A percentile compares a stretch with the other conserved stretches of the same genome.
These are phyloP conservation scores for Allomyces macrogynus DNA, from an alignment of 192 early-diverging fungal genomes.

Conservation along the genomic window DNA sequence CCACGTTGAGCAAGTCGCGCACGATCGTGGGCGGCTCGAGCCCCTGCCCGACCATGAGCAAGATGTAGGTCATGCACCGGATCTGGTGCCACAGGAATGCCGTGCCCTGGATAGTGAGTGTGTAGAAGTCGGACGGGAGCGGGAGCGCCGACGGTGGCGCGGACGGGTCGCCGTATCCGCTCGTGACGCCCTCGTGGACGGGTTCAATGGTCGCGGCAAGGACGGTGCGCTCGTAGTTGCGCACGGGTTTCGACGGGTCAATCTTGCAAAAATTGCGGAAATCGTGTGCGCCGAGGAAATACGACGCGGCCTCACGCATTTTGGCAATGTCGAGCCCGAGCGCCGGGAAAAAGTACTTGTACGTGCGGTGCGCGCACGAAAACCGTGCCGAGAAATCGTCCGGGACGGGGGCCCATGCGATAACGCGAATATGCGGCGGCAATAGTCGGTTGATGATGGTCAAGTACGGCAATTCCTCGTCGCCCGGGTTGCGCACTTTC, in stretches of 20 bases:
- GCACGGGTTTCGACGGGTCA: constrained; percentile 64
- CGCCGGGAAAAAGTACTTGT: constrained; percentile 76
- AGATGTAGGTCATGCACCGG: constrained; percentile 80
- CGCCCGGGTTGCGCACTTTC: constrained; percentile 11
- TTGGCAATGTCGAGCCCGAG: constrained; percentile 42
- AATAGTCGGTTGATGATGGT: constrained; percentile 63
- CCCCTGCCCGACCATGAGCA: constrained; percentile 67
- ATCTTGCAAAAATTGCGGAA: constrained; percentile 93
- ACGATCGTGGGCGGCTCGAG: constrained; percentile 54
- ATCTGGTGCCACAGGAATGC: constrained; percentile 98
- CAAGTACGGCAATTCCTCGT: constrained; percentile 54
- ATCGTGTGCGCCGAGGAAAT: constrained; percentile 65
- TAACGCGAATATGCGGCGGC: constrained; percentile 74
- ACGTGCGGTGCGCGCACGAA: constrained; percentile 56
- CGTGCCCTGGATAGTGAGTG: constrained; percentile 58
- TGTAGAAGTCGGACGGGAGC: constrained; percentile 25
- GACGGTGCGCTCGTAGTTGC: constrained; percentile 56
- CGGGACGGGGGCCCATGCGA: constrained; percentile 70
- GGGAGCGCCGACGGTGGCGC: background rate
- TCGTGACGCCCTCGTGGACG: constrained; percentile 12
- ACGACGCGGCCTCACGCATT: constrained; percentile 52
- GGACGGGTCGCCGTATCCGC: constrained; percentile 1
- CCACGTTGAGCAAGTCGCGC: constrained; percentile 42
- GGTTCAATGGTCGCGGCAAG: constrained; percentile 36
- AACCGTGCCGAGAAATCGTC: constrained; percentile 70